These are phyloP conservation scores for Solanum bulbocastanum DNA, from an alignment of 257 asterid species.

Conservation along the genomic window DNA sequence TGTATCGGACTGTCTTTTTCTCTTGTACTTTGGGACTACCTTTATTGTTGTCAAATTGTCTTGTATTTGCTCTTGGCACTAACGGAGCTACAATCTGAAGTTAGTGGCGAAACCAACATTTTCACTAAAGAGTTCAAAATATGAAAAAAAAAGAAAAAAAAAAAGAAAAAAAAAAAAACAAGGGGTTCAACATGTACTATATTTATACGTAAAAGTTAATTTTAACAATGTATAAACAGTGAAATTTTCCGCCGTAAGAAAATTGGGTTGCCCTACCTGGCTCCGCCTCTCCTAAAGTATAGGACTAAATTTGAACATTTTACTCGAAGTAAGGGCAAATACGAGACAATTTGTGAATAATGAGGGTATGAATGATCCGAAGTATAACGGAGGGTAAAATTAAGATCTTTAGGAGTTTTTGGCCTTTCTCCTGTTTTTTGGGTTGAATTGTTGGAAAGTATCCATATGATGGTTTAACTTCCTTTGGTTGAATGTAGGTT, in stretches of 20 bases:
- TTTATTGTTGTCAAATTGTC: not conserved
- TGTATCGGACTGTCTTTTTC: not conserved
- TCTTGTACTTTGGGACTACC: not conserved
- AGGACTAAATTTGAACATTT: not conserved
- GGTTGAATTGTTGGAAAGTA: not conserved
- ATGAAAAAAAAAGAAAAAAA: not conserved
- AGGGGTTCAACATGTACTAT: not conserved
- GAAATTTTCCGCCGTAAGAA: not conserved
- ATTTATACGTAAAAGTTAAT: not conserved
- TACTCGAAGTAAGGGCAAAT: not conserved
- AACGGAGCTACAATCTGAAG: not conserved
- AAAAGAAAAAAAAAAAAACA: not conserved
- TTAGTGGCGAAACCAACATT: not conserved
- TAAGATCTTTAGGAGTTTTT: not conserved
- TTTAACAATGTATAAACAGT: not conserved
- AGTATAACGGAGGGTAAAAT: not conserved
- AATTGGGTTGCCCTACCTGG: not conserved
- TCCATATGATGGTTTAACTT: not conserved
- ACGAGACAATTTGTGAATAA: not conserved
- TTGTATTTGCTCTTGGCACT: not conserved
- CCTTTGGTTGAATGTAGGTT: constrained; percentile 37
- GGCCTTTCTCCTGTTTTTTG: not conserved
- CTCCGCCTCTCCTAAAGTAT: not conserved
- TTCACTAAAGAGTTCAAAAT: not conserved
- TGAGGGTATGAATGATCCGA: not conserved